phyloP scores from a whole-genome alignment of 495 filamentous ascomycete genomes.

The Penicillium diatomitis region DNA sequence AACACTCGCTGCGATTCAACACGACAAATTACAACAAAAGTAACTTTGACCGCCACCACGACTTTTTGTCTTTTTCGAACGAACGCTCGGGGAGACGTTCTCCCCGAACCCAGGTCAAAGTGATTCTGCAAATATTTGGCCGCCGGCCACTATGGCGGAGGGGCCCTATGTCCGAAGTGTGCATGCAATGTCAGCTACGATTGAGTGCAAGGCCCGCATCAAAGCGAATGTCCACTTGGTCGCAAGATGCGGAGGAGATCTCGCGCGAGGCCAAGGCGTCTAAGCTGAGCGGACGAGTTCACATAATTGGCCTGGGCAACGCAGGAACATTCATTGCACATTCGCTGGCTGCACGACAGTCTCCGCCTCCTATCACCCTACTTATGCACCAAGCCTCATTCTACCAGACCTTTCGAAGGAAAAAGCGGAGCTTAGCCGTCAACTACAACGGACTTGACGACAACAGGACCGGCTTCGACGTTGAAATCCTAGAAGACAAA shows the following conservation, averaged over 20 bases:
- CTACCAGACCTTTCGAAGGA: constrained; percentile 17
- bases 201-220: background rate
- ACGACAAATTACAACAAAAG: no score
- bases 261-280: constrained; percentile 12
- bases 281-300: constrained; percentile 39
- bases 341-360: constrained; percentile 43
- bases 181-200: constrained; percentile 2
- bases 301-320: constrained; percentile 52
- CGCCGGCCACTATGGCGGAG: constrained; percentile 34
- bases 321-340: constrained; percentile 54
- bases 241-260: constrained; percentile 20
- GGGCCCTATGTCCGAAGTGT: constrained; percentile 12
- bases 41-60: no score
- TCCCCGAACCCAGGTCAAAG: constrained; percentile 14
- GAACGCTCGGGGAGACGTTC: no score
- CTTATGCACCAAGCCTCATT: constrained; percentile 36
- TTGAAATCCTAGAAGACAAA: constrained; percentile 18
- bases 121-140: constrained; percentile 24
- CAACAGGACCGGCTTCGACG: constrained; percentile 33
- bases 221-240: constrained; percentile 24
- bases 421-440: constrained; percentile 24
- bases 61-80: constrained; percentile 1
- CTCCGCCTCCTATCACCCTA: constrained; percentile 52
- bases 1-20: background rate
- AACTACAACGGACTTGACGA: constrained; percentile 32